Percentiles rank a stretch among this genome's conserved stretches.
Conservation (phyloP, 2,329 filamentous ascomycete species). For the Microsporum ferrugineum region DNA sequence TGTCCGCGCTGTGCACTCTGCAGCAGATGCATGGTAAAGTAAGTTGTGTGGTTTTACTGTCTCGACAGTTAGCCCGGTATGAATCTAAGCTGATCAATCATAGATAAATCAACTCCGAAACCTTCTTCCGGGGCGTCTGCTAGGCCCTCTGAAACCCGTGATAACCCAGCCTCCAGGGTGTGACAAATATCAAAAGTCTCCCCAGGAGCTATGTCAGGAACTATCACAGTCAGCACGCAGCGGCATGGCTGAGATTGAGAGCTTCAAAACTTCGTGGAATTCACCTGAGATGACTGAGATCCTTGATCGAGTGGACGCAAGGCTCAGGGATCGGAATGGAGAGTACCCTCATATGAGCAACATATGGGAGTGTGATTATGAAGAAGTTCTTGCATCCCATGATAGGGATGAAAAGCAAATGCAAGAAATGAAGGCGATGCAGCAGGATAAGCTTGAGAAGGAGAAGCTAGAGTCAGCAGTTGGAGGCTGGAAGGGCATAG, state of each 20-base stretch:
- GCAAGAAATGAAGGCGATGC: conserved; percentile 18
- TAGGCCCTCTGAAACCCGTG: conserved; percentile 31
- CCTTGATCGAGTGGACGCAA: conserved; percentile 28
- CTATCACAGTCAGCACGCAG: conserved; percentile 26
- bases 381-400: conserved; percentile 23
- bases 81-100: neutral
- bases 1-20: conserved; percentile 31
- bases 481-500: conserved; percentile 25
- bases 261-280: conserved; percentile 32
- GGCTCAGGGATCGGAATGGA: conserved; percentile 29
- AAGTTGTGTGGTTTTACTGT: neutral
- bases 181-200: conserved; percentile 23
- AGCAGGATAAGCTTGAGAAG: conserved; percentile 24
- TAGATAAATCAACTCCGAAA: conserved; percentile 35
- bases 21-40: conserved; percentile 28
- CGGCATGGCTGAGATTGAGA: conserved; percentile 27
- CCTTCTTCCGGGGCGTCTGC: conserved; percentile 31
- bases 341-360: conserved; percentile 27
- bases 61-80: neutral
- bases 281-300: conserved; percentile 30
- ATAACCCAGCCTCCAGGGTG: conserved; percentile 22
- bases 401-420: conserved; percentile 20
- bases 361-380: conserved; percentile 34
- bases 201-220: conserved; percentile 25
- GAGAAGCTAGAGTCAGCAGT: conserved; percentile 20